phyloP scores from a whole-genome alignment of 192 early-diverging fungal species.

The Funneliformis geosporum region DNA sequence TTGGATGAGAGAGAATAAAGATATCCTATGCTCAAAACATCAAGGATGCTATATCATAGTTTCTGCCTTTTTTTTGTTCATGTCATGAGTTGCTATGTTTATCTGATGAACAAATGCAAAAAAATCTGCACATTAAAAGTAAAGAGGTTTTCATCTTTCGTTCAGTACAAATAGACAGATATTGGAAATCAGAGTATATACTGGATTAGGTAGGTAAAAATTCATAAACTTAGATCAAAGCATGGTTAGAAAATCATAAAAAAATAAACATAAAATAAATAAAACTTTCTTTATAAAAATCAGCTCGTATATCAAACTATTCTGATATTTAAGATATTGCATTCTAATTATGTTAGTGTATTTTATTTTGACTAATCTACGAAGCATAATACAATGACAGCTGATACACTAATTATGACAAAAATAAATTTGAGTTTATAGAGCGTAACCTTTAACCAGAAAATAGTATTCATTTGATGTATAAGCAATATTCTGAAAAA shows the following conservation, averaged over 20 bases:
- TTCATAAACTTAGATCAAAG: no score
- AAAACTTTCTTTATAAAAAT: not conserved
- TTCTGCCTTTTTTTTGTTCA: constrained; percentile 33
- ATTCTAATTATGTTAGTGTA: constrained; percentile 28
- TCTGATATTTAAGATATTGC: constrained; percentile 33
- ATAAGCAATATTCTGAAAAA: constrained; percentile 30
- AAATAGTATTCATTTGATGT: constrained; percentile 24
- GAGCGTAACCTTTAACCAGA: constrained; percentile 34
- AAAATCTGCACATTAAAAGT: no score
- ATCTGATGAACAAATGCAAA: constrained; percentile 11
- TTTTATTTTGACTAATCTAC: constrained; percentile 39
- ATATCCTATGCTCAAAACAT: no score
- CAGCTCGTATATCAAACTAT: constrained; percentile 17
- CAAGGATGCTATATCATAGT: constrained; percentile 34
- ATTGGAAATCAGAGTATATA: no score
- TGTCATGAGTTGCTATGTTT: constrained; percentile 17
- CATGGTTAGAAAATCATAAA: no score
- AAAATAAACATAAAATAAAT: not conserved
- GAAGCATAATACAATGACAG: constrained; percentile 31
- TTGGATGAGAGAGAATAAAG: no score
- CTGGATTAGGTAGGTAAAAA: no score
- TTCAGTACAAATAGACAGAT: no score
- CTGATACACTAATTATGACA: constrained; percentile 33
- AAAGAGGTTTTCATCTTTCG: no score
- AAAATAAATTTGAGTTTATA: constrained; percentile 34